phyloP scores from a whole-genome alignment of 176 grass and related monocot genomes.

The Ananas comosus region DNA sequence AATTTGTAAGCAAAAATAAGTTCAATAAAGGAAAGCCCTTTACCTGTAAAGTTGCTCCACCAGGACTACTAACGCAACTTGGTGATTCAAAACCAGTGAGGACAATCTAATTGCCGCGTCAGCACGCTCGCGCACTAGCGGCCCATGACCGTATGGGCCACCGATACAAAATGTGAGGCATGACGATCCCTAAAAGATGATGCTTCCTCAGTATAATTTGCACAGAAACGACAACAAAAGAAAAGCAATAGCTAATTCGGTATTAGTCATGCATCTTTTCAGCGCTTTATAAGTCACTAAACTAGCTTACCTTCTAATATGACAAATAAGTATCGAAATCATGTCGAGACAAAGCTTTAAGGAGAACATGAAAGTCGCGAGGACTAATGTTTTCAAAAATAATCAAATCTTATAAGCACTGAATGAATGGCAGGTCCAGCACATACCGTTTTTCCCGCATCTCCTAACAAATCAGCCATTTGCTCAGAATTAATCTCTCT shows the following conservation, averaged over 20 bases:
- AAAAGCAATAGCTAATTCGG: too few species aligned
- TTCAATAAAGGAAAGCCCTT: neutral
- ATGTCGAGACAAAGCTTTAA: neutral
- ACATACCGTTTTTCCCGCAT: slow-evolving; percentile 61
- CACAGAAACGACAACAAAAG: neutral
- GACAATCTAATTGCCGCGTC: slow-evolving; percentile 63
- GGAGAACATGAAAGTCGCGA: neutral
- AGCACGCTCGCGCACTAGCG: slow-evolving; percentile 45
- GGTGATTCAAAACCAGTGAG: slow-evolving; percentile 88
- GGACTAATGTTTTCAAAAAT: neutral
- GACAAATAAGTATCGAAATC: too few species aligned
- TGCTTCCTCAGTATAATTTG: neutral
- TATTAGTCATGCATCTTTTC: neutral
- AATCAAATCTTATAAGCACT: neutral
- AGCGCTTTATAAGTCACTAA: too few species aligned
- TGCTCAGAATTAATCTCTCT: slow-evolving; percentile 67
- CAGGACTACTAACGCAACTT: slow-evolving; percentile 78
- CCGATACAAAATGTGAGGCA: slow-evolving; percentile 84
- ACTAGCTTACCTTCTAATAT: too few species aligned
- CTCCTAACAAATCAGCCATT: slow-evolving; percentile 76
- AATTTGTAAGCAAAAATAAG: neutral
- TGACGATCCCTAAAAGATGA: slow-evolving; percentile 44
- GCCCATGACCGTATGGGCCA: slow-evolving; percentile 76
- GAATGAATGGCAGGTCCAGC: neutral
- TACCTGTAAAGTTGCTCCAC: slow-evolving; percentile 94